Percentiles rank a stretch among this genome's conserved stretches.
These are phyloP conservation scores for Leccinum pellstonianum DNA, from an alignment of 768 basidiomycete genomes.

Conservation along the genomic window DNA sequence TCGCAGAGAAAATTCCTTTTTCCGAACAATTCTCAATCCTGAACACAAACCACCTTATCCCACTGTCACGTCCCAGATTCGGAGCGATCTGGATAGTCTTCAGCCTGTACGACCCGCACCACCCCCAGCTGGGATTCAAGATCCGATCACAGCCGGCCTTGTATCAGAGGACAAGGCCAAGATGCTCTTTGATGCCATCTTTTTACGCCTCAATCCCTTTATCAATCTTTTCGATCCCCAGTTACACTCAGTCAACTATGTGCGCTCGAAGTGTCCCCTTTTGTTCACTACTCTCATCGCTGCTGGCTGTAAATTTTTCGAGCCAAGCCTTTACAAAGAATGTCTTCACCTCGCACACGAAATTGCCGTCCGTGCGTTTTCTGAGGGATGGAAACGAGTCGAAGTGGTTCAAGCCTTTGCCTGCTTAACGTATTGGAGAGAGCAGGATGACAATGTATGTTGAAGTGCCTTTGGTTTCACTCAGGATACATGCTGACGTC, in stretches of 20 bases:
- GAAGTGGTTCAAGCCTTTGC: constrained; percentile 90
- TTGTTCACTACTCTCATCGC: constrained; percentile 84
- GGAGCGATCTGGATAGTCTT: constrained; percentile 38
- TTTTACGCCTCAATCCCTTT: constrained; percentile 83
- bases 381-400: constrained; percentile 74
- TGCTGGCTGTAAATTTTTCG: constrained; percentile 84
- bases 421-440: constrained; percentile 87
- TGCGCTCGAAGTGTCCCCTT: constrained; percentile 77
- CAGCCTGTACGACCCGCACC: constrained; percentile 36
- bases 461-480: constrained; percentile 7
- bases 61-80: constrained; percentile 30
- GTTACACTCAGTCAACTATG: constrained; percentile 78
- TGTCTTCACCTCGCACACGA: constrained; percentile 74
- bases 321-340: constrained; percentile 60
- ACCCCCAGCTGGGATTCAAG: constrained; percentile 44
- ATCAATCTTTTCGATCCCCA: constrained; percentile 86
- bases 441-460: constrained; percentile 78
- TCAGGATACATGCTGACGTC: constrained; percentile 14
- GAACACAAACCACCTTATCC: constrained; percentile 45
- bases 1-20: constrained; percentile 75
- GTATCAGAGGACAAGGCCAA: constrained; percentile 69
- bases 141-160: constrained; percentile 72
- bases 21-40: constrained; percentile 80
- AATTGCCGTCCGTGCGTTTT: constrained; percentile 74
- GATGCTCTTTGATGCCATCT: constrained; percentile 74